Evolutionary conservation across 1,284 basidiomycete genomes (phyloP).

Genomic region (Rhodotorula sp.): DNA sequence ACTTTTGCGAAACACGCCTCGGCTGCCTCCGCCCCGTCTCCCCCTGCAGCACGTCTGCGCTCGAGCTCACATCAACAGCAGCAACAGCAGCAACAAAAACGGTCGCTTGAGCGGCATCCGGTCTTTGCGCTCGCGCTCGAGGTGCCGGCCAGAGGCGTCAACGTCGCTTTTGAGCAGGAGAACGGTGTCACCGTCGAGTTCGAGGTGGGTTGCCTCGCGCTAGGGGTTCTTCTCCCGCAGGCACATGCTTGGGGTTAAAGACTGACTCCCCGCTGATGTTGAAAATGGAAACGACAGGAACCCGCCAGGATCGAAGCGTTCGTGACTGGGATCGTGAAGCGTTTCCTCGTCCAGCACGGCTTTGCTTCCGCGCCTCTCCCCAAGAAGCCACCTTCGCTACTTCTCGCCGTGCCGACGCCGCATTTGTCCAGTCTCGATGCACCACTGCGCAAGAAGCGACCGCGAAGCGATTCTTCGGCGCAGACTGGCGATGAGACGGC

Average conservation of each 20-base stretch:
- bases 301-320: conserved; percentile 58
- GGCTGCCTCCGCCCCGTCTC: conserved; percentile 20
- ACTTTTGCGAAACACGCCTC: conserved; percentile 62
- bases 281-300: conserved; percentile 53
- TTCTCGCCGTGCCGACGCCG: neutral
- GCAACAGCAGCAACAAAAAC: neutral
- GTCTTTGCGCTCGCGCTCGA: conserved; percentile 76
- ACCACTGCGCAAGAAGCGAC: too few species aligned
- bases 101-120: conserved; percentile 66
- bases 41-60: conserved; percentile 10
- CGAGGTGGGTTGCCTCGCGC: conserved; percentile 55
- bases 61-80: conserved; percentile 42
- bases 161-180: conserved; percentile 72
- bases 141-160: conserved; percentile 64
- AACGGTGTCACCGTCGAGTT: conserved; percentile 65
- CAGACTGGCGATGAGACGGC: too few species aligned
- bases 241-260: too few species aligned
- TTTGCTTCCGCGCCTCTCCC: conserved; percentile 52
- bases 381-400: neutral
- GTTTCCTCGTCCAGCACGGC: conserved; percentile 66
- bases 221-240: too few species aligned
- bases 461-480: too few species aligned
- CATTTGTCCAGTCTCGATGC: neutral
- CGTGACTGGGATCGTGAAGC: conserved; percentile 61
- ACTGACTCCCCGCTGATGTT: neutral